Evolutionary conservation across 306 rosid species (phyloP), one percentile per base, ranked within the genome.

Genomic region (Senna tora): DNA sequence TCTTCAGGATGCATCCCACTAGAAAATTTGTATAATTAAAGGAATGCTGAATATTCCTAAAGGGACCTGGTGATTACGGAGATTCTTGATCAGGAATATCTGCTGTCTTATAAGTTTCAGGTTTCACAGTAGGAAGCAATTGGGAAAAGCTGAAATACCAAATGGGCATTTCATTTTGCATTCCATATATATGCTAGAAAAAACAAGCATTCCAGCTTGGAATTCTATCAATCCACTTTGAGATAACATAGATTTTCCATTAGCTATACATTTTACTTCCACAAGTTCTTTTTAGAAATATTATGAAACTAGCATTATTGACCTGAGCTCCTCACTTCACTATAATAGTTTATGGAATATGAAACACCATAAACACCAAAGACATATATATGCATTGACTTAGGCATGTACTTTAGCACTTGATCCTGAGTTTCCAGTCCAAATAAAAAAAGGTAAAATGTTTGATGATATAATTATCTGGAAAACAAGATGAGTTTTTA

Each of bases 401-500:
- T n/a, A 20, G 50, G 32, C 22, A 32, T 21, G 51, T 28, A 39
- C n/a, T n/a, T n/a, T n/a, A n/a, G n/a, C 38, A 33, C 55, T 32
- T 61, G n/a, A 25, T n/a, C 22, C 17, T 9, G 53, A 51, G 64
- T 62, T 19, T n/a, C n/a, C n/a, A 32, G 32, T 28, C 46, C 34
- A 52, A 54, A 64, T 52, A 22, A n/a, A n/a, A n/a, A n/a, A n/a
- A n/a, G n/a, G n/a, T n/a, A n/a, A 36, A 14, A 60, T 36, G 10
- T 16, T 10, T 20, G 16, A 38, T 16, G 30, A 12, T 61, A 17
- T 38, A 38, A 36, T 38, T 38, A 17, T 64, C 55, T 42, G 34
- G 50, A 75, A 36, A 25, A 16, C 16, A 42, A 51, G 34, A 65
- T 46, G 22, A 60, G n/a, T 65, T 28, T 42, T 65, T 17, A 54